Evolutionary conservation across 83 land plant species (phyloP).

Genomic region (Larix sibirica): DNA sequence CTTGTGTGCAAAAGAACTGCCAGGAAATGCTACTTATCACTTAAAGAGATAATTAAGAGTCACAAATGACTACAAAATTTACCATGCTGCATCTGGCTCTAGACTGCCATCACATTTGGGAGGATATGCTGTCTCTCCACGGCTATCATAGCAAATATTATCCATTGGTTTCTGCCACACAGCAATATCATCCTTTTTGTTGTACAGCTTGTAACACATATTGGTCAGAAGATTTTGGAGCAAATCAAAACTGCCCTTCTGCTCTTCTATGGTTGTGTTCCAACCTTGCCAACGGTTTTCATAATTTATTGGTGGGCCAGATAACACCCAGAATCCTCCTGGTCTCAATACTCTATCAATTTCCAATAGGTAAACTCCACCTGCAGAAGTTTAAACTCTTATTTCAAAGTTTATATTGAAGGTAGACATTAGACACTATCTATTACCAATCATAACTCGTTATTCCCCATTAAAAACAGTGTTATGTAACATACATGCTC

Average conservation of each 20-base stretch:
- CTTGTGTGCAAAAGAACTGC: neutral
- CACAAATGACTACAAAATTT: neutral
- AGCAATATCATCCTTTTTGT: slow-evolving; percentile 35
- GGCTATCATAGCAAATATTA: slow-evolving; percentile 36
- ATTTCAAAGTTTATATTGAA: no score
- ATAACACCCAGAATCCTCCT: slow-evolving; percentile 90
- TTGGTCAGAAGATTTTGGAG: slow-evolving; percentile 25
- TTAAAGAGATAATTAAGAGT: neutral
- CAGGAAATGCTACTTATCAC: neutral
- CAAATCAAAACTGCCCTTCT: slow-evolving; percentile 30
- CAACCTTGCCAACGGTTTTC: slow-evolving; percentile 22
- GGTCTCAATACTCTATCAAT: slow-evolving; percentile 66
- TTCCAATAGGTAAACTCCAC: no score
- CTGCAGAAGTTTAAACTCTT: no score
- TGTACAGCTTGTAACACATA: slow-evolving; percentile 39
- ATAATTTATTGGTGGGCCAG: slow-evolving; percentile 85
- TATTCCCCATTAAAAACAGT: no score
- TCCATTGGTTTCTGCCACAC: slow-evolving; percentile 47
- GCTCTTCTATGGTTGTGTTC: slow-evolving; percentile 31
- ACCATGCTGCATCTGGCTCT: slow-evolving; percentile 61
- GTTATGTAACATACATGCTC: neutral
- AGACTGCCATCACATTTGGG: slow-evolving; percentile 56
- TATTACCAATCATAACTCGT: no score
- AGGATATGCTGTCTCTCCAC: slow-evolving; percentile 29
- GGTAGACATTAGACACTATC: no score